Evolutionary conservation across 202 grass and related monocot species (phyloP), one percentile per base, ranked within the genome.

Genomic region (Schoenoplectus tabernaemontani): DNA sequence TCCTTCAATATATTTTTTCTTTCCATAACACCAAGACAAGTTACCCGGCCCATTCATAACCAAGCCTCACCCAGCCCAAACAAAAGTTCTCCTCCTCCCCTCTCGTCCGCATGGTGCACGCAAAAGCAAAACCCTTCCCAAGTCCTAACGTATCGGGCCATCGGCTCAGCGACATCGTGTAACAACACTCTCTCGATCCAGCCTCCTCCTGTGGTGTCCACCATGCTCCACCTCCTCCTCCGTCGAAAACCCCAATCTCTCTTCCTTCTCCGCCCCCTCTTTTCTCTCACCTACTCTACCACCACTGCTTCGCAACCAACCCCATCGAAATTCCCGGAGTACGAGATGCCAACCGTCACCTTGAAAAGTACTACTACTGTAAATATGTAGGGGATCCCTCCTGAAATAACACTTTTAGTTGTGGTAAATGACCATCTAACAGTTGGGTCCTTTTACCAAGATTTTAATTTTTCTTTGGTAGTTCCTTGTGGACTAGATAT

Each of bases 311-410:
- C 83, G 4, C 82, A 81, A 23, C 8, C 62, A 12, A 59, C 82
- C 17, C 30, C 81, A 39, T 78, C 81, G 62, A 88, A 84, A 41
- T 81, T 88, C 15, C 91, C 89, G 12, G 95, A 97, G 87, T 97
- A 90, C 78, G 80, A 93, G 86, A 91, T 97, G 84, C 95, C 95
- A 58, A 92, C 95, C 2, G 95, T 97, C 28, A 97, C 95, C 9
- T 72, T 72, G 11, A 50, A 50, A 39, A 28, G 28, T 28, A 23
- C 19, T 47, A 48, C 64, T 26, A 47, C 66, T 44, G 41, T 47
- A 38, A 70, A 46, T 46, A 9, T 43, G 39, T 70, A 26, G 22
- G 15, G 20, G 33, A 26, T 39, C 41, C 26, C 41, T 70, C 46
- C 66, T 46, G 39, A 46, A 44, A 12, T 53, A n/a, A 5, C 32